phyloP scores from a whole-genome alignment of 2,329 filamentous ascomycete genomes.

The Helotiales sp. region DNA sequence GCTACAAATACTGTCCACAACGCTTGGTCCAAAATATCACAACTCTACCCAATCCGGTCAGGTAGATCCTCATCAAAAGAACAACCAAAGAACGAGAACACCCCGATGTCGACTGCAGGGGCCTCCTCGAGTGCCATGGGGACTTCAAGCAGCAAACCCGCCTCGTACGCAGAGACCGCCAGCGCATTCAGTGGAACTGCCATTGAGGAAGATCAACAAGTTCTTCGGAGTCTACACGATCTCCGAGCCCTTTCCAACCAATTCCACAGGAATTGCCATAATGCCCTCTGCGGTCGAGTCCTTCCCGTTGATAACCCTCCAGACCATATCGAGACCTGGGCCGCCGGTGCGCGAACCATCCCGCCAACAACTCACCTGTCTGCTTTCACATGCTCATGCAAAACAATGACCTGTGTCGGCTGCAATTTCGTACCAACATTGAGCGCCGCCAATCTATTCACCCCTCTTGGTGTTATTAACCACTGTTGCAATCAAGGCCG shows the following conservation, averaged over 20 bases:
- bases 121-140: neutral
- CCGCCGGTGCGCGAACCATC: conserved; percentile 16
- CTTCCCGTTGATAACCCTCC: conserved; percentile 1
- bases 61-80: neutral
- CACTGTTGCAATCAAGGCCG: conserved; percentile 20
- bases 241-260: conserved; percentile 1
- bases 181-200: neutral
- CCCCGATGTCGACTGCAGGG: neutral
- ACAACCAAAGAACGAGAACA: neutral
- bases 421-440: conserved; percentile 17
- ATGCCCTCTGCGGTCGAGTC: neutral
- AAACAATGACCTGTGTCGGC: conserved; percentile 19
- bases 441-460: conserved; percentile 16
- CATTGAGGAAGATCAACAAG: neutral
- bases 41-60: too few relatives aligned
- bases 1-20: too few relatives aligned
- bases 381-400: conserved; percentile 8
- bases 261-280: conserved; percentile 7
- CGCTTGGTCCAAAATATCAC: too few relatives aligned
- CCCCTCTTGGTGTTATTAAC: conserved; percentile 23
- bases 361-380: conserved; percentile 20
- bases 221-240: neutral
- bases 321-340: conserved; percentile 16
- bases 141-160: neutral
- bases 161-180: neutral